Evolutionary conservation across 2,329 filamentous ascomycete genomes (phyloP), one percentile per base, ranked within the genome.

Genomic region (Ophiostoma novo-ulmi): DNA sequence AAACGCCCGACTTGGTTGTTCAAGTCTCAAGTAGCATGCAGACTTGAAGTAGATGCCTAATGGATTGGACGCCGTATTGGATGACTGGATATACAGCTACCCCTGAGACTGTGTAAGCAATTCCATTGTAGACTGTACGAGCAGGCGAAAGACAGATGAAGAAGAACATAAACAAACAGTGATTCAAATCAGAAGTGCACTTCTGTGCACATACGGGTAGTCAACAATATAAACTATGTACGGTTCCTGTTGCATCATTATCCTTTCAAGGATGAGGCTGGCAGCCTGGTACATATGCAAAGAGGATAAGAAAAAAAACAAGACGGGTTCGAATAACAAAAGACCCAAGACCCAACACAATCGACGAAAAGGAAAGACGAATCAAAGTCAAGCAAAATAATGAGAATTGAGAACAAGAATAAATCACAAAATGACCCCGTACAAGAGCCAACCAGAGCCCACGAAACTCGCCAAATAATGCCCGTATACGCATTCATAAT

Each of bases 71-170:
- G 17, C 44, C 44, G 20, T 48, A 48, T 48, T 48, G 7, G 2
- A n/a, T 8, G 41, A 10, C 41, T 31, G 41, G 41, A 44, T 48
- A 5, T 44, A 20, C 17, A 48, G 20, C 44, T 48, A 20, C 52
- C 52, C 52, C 52, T 58, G 52, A 58, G 52, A 22, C 52, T 58
- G 52, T 58, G 52, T 58, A 31, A 26, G n/a, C 13, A 58, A 58
- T 58, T 31, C 31, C 20, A 20, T 48, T 48, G 44, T 48, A n/a
- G 14, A 20, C 44, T 48, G 44, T 39, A 39, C 11, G 38, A 39
- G 38, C 11, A 39, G 38, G 11, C 38, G 38, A 39, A 39, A 39
- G 10, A 39, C 10, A 11, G 38, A 39, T 39, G 38, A 39, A 13
- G 11, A 39, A 13, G 38, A 39, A 31, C 31, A 31, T 31, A 31